Evolutionary conservation across 2,329 filamentous ascomycete genomes (phyloP).

Genomic region (Calycina herbarum): DNA sequence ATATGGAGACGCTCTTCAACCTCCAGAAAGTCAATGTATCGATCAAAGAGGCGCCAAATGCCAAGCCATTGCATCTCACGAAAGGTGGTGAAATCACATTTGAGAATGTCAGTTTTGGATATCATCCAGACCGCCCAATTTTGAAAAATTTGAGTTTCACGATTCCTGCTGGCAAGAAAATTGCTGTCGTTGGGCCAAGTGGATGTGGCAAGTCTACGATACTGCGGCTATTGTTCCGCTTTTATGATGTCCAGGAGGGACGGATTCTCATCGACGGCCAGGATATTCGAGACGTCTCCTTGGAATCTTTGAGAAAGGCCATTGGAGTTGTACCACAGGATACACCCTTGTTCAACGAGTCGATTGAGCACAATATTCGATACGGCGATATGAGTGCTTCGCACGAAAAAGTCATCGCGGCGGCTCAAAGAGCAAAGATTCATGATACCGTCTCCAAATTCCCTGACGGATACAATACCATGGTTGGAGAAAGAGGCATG

Average conservation of each 20-base stretch:
- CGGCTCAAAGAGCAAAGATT: conserved; percentile 79
- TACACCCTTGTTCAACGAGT: conserved; percentile 95
- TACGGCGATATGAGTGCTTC: conserved; percentile 83
- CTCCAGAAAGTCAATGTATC: conserved; percentile 93
- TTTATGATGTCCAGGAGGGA: conserved; percentile 84
- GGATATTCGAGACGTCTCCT: conserved; percentile 77
- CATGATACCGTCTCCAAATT: conserved; percentile 79
- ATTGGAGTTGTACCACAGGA: conserved; percentile 98
- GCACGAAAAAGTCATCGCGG: conserved; percentile 70
- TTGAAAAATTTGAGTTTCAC: conserved; percentile 80
- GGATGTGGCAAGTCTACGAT: conserved; percentile 97
- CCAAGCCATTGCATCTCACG: conserved; percentile 69
- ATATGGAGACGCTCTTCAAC: conserved; percentile 98
- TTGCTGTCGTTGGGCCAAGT: conserved; percentile 91
- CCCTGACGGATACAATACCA: conserved; percentile 86
- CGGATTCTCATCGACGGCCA: conserved; percentile 91
- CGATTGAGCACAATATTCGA: conserved; percentile 91
- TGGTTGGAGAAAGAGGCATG: conserved; percentile 89
- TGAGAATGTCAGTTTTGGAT: conserved; percentile 93
- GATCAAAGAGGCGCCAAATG: conserved; percentile 75
- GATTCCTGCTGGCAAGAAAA: conserved; percentile 93
- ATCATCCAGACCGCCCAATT: conserved; percentile 83
- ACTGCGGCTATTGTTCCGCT: conserved; percentile 86
- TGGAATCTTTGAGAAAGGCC: conserved; percentile 78
- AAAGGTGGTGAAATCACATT: conserved; percentile 89